Conservation (phyloP, 2,329 filamentous ascomycete genomes). For the Hymenoscyphus occultus region DNA sequence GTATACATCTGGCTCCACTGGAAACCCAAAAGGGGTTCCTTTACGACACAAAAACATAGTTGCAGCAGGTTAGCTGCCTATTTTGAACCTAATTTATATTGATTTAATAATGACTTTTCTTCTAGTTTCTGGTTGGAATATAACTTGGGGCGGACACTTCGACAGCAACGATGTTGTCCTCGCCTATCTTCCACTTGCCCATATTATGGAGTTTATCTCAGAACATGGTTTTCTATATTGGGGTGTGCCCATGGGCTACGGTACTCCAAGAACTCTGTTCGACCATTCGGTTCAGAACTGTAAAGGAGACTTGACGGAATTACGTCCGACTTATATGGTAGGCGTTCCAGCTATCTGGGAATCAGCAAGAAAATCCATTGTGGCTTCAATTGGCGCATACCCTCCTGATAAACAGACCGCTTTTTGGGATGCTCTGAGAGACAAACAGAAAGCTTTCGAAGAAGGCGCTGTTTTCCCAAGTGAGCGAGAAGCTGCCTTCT, state of each 20-base stretch:
- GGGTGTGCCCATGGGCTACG: slow-evolving; percentile 90
- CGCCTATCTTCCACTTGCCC: slow-evolving; percentile 84
- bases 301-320: slow-evolving; percentile 87
- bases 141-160: slow-evolving; percentile 73
- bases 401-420: slow-evolving; percentile 5
- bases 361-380: slow-evolving; percentile 74
- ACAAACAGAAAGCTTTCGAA: slow-evolving; percentile 9
- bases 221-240: slow-evolving; percentile 87
- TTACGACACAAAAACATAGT: slow-evolving; percentile 81
- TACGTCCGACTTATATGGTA: slow-evolving; percentile 82
- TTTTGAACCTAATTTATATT: not conserved
- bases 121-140: slow-evolving; percentile 72
- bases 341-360: slow-evolving; percentile 98
- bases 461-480: not conserved
- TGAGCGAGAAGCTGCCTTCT: slow-evolving; percentile 4
- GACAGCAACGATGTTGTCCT: slow-evolving; percentile 75
- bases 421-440: slow-evolving; percentile 6
- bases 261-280: slow-evolving; percentile 81
- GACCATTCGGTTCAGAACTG: slow-evolving; percentile 85
- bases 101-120: slow-evolving; percentile 4
- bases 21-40: slow-evolving; percentile 84
- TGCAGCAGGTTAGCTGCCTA: slow-evolving; percentile 60
- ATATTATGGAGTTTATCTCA: slow-evolving; percentile 93
- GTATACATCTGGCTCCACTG: slow-evolving; percentile 87
- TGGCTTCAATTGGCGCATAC: not conserved